phyloP scores from a whole-genome alignment of 495 filamentous ascomycete species.

The Aspergillus campestris region DNA sequence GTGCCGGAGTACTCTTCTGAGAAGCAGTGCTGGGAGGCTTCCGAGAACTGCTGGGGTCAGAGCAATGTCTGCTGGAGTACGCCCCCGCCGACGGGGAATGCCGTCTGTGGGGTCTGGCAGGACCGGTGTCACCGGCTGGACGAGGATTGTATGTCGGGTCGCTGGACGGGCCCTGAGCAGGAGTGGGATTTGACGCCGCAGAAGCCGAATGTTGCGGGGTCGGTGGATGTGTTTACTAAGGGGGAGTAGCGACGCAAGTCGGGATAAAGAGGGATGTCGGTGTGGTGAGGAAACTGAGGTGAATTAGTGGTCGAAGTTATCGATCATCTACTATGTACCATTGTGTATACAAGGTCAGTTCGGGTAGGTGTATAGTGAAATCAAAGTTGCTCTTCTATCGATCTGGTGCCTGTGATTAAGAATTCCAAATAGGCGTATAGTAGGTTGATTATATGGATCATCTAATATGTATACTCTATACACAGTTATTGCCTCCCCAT shows the following conservation, averaged over 20 bases:
- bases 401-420: too few relatives aligned
- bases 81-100: conserved; percentile 48
- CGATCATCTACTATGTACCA: too few relatives aligned
- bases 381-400: too few relatives aligned
- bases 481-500: too few relatives aligned
- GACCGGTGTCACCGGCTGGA: conserved; percentile 48
- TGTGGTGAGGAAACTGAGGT: too few relatives aligned
- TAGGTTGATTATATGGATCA: not conserved
- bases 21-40: conserved; percentile 50
- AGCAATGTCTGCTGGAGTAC: conserved; percentile 44
- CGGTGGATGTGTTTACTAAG: conserved; percentile 2
- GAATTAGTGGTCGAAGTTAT: too few relatives aligned
- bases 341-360: too few relatives aligned
- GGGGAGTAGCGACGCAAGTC: not conserved
- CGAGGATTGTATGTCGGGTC: conserved; percentile 33
- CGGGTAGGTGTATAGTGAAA: too few relatives aligned
- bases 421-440: not conserved
- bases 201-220: conserved; percentile 2
- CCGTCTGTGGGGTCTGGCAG: conserved; percentile 51
- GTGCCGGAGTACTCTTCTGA: conserved; percentile 44
- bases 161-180: conserved; percentile 52
- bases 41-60: conserved; percentile 51
- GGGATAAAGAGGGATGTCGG: too few relatives aligned
- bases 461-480: not conserved
- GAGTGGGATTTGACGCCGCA: conserved; percentile 37